Evolutionary conservation across 1,284 basidiomycete genomes (phyloP).

Genomic region (Rhodotorula sp.): DNA sequence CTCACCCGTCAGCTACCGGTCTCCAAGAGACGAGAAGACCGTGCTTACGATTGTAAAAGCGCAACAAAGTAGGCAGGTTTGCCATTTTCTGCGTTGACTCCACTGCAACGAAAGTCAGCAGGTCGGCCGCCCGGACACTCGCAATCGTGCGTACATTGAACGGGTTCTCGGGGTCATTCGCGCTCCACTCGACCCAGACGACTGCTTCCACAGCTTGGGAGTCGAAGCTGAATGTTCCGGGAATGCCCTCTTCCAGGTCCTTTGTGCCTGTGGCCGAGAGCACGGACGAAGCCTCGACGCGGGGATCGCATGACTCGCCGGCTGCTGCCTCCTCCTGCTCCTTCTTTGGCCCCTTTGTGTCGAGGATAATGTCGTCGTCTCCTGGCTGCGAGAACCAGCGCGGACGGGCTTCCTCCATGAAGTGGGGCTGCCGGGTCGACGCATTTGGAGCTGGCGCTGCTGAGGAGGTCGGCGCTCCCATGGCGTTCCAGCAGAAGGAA

Average conservation of each 20-base stretch:
- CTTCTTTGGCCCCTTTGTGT: background rate
- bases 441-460: no score
- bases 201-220: conserved; percentile 2
- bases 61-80: conserved; percentile 24
- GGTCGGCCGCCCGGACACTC: no score
- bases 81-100: conserved; percentile 33
- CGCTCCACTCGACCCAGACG: conserved; percentile 35
- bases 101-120: conserved; percentile 11
- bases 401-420: no score
- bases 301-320: background rate
- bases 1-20: background rate
- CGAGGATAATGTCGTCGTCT: no score
- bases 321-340: background rate
- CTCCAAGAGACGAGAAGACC: background rate
- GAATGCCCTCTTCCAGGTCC: background rate
- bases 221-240: background rate
- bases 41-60: conserved; percentile 26
- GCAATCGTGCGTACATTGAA: conserved; percentile 25
- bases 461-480: no score
- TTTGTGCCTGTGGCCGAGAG: background rate
- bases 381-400: no score
- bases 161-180: conserved; percentile 29
- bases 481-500: no score
- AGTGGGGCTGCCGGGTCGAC: no score
- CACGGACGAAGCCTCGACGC: background rate